Conservation (phyloP, 805 yeast genomes). For the Jamesozyma lodderae region DNA sequence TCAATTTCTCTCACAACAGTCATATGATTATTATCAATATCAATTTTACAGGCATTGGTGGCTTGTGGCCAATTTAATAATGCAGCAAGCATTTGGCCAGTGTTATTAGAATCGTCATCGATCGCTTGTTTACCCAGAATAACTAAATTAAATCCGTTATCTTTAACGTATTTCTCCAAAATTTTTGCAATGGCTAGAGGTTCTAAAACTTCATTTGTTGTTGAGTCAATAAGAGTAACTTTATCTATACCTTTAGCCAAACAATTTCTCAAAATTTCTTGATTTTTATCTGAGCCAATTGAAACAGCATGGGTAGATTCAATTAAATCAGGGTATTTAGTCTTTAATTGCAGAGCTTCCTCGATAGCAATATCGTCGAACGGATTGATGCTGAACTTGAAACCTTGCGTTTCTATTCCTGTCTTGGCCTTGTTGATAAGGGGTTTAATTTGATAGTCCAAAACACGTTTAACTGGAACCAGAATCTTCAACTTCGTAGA, state of each 20-base stretch:
- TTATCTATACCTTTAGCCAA: conserved; percentile 92
- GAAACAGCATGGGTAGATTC: conserved; percentile 85
- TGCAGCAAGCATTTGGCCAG: conserved; percentile 95
- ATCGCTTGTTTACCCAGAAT: conserved; percentile 94
- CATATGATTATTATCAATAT: conserved; percentile 41
- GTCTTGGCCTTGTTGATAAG: conserved; percentile 78
- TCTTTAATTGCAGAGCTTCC: conserved; percentile 77
- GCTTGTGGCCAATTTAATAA: conserved; percentile 94
- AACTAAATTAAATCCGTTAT: conserved; percentile 65
- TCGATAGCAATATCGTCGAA: conserved; percentile 97
- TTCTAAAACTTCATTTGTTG: conserved; percentile 57
- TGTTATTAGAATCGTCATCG: conserved; percentile 90
- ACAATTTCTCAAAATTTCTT: conserved; percentile 80
- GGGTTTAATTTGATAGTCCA: conserved; percentile 90
- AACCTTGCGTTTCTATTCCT: conserved; percentile 76
- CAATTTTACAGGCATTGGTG: conserved; percentile 85
- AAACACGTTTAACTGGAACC: conserved; percentile 91
- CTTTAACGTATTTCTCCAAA: conserved; percentile 60
- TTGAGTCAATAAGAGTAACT: conserved; percentile 72
- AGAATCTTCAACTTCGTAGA: conserved; percentile 40
- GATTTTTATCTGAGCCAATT: conserved; percentile 79
- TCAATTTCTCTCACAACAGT: conserved; percentile 87
- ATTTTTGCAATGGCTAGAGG: conserved; percentile 87
- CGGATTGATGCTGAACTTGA: conserved; percentile 89
- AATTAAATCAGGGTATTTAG: conserved; percentile 40